A percentile compares a stretch with the other conserved stretches of the same genome.
phyloP scores from a whole-genome alignment of 208 protist species.

The Leptomonas pyrrhocoris region DNA sequence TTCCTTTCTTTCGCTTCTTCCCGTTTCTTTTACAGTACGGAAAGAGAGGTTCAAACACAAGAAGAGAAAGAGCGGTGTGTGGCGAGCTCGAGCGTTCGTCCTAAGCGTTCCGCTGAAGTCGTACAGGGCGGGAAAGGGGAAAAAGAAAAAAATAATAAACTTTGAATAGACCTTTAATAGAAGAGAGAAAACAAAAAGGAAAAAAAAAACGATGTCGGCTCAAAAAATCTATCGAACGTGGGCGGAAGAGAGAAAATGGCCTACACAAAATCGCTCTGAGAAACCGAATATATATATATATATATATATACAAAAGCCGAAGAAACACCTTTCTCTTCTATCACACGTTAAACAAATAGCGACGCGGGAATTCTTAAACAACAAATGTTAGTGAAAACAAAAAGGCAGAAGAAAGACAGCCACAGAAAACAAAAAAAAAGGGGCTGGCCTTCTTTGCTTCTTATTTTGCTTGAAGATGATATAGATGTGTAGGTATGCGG shows the following conservation, averaged over 20 bases:
- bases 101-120: background rate
- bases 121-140: conserved; percentile 9
- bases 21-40: background rate
- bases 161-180: too few species aligned
- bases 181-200: background rate
- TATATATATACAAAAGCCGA: conserved; percentile 7
- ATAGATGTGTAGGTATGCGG: background rate
- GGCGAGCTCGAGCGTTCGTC: background rate
- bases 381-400: background rate
- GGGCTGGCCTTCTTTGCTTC: background rate
- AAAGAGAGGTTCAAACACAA: background rate
- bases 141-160: conserved; percentile 22
- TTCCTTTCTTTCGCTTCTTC: too few species aligned
- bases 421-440: background rate
- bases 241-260: too few species aligned
- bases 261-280: too few species aligned
- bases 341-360: too few species aligned
- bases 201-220: too few species aligned
- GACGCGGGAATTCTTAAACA: conserved; percentile 1
- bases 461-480: too few species aligned
- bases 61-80: background rate
- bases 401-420: conserved; percentile 4
- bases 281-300: background rate
- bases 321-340: background rate
- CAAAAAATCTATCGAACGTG: too few species aligned